Conservation (phyloP, 108 stramenopile genomes). For the Pseudonitzschia multiseries region DNA sequence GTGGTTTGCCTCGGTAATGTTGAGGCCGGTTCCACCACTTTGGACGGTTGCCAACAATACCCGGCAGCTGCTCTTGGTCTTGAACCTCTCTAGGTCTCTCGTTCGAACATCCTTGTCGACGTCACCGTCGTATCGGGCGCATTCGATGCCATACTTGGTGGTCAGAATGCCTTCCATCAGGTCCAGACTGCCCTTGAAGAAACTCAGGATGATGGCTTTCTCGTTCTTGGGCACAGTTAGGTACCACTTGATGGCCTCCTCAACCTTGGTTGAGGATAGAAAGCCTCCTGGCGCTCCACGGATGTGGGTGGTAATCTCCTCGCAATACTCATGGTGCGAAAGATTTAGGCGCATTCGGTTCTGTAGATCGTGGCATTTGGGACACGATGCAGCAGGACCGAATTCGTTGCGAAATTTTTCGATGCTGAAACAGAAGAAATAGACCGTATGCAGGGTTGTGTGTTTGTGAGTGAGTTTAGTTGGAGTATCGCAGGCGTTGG, state of each 20-base stretch:
- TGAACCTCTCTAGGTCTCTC: slow-evolving; percentile 38
- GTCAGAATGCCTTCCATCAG: slow-evolving; percentile 44
- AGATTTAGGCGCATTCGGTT: slow-evolving; percentile 13
- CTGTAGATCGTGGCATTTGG: slow-evolving; percentile 34
- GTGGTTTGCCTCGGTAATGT: slow-evolving; percentile 45
- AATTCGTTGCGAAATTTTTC: slow-evolving; percentile 16
- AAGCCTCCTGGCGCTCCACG: slow-evolving; percentile 22
- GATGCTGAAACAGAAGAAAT: slow-evolving; percentile 36
- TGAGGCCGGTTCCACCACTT: slow-evolving; percentile 48
- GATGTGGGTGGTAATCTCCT: slow-evolving; percentile 5
- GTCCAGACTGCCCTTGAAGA: slow-evolving; percentile 48
- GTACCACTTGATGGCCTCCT: slow-evolving; percentile 34
- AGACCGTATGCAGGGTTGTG: not conserved
- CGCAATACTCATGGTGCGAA: slow-evolving; percentile 21
- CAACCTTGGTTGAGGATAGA: slow-evolving; percentile 43
- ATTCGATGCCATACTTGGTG: slow-evolving; percentile 29
- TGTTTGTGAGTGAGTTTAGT: no score
- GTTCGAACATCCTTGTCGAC: slow-evolving; percentile 25
- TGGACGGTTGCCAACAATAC: slow-evolving; percentile 47
- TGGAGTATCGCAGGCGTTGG: no score
- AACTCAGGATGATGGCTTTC: slow-evolving; percentile 41
- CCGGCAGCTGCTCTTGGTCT: slow-evolving; percentile 22
- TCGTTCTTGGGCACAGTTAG: slow-evolving; percentile 29
- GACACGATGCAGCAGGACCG: slow-evolving; percentile 15
- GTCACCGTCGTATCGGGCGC: slow-evolving; percentile 50